These are phyloP conservation scores for Apiotrichum brassicae DNA, from an alignment of 1,284 basidiomycete species.

Conservation along the genomic window DNA sequence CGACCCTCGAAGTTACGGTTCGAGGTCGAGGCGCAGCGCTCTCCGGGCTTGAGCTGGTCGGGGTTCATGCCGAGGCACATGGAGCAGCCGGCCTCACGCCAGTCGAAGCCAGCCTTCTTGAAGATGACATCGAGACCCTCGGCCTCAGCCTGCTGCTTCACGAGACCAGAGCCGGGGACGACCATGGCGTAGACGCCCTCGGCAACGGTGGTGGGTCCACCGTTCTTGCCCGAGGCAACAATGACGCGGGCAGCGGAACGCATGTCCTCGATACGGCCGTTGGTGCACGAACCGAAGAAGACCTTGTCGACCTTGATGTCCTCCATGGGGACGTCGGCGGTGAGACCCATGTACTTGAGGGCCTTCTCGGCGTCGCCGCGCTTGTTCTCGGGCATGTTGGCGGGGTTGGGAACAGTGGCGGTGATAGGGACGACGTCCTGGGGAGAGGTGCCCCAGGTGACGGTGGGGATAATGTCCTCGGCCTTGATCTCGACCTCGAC, in stretches of 20 bases:
- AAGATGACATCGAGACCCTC: constrained; percentile 87
- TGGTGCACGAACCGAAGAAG: constrained; percentile 96
- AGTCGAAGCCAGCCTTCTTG: constrained; percentile 92
- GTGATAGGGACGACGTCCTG: constrained; percentile 88
- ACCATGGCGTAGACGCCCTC: constrained; percentile 82
- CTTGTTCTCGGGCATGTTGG: constrained; percentile 62
- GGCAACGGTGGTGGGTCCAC: constrained; percentile 58
- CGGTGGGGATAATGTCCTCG: constrained; percentile 84
- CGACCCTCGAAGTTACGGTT: constrained; percentile 96
- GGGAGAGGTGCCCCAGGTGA: constrained; percentile 95
- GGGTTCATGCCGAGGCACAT: constrained; percentile 99
- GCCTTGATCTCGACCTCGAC: constrained; percentile 77
- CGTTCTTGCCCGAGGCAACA: constrained; percentile 48
- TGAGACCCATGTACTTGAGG: constrained; percentile 86
- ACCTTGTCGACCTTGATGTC: constrained; percentile 84
- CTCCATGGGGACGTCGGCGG: constrained; percentile 74
- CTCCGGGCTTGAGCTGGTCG: constrained; percentile 80
- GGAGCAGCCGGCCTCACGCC: constrained; percentile 95
- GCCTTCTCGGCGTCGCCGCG: constrained; percentile 71
- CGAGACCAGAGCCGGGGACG: constrained; percentile 87
- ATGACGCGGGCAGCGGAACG: constrained; percentile 81
- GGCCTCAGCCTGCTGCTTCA: constrained; percentile 91
- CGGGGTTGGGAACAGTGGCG: constrained; percentile 75
- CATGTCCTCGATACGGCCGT: constrained; percentile 91
- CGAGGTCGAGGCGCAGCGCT: constrained; percentile 92